Evolutionary conservation across 805 yeast species (phyloP).

Genomic region (Saccharomycopsis schoenii): DNA sequence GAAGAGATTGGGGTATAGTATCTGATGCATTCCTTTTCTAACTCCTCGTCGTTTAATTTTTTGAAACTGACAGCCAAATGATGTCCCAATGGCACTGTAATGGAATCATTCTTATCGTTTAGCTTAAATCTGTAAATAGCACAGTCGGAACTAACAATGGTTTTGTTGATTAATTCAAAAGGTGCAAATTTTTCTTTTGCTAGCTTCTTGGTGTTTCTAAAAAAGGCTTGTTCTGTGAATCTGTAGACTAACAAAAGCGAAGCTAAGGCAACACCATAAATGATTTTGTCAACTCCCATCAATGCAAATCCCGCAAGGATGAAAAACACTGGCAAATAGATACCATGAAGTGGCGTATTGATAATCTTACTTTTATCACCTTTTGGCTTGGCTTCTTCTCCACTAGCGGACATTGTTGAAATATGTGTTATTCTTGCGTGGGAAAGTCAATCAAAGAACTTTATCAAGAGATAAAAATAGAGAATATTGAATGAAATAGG

Average conservation of each 20-base stretch:
- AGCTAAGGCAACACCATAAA: conserved; percentile 17
- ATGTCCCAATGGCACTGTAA: conserved; percentile 66
- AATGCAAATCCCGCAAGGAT: conserved; percentile 49
- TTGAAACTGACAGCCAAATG: conserved; percentile 50
- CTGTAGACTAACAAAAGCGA: conserved; percentile 34
- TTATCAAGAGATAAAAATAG: no score
- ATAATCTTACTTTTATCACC: conserved; percentile 5
- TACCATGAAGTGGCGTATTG: conserved; percentile 53
- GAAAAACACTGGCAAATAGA: conserved; percentile 58
- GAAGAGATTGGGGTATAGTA: conserved; percentile 73
- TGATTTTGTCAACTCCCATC: conserved; percentile 33
- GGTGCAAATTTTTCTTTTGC: conserved; percentile 47
- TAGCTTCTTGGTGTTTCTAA: conserved; percentile 33
- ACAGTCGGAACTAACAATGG: conserved; percentile 57
- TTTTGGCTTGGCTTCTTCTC: neutral
- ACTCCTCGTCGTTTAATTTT: conserved; percentile 17
- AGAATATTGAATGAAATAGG: no score
- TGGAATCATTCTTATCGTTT: conserved; percentile 46
- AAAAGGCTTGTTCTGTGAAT: conserved; percentile 26
- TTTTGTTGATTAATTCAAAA: conserved; percentile 64
- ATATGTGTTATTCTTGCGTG: neutral
- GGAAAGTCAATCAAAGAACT: no score
- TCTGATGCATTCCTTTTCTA: conserved; percentile 36
- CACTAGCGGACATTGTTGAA: neutral
- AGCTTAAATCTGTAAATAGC: conserved; percentile 68